phyloP scores from a whole-genome alignment of 768 basidiomycete genomes.

The Rhodotorula toruloides region DNA sequence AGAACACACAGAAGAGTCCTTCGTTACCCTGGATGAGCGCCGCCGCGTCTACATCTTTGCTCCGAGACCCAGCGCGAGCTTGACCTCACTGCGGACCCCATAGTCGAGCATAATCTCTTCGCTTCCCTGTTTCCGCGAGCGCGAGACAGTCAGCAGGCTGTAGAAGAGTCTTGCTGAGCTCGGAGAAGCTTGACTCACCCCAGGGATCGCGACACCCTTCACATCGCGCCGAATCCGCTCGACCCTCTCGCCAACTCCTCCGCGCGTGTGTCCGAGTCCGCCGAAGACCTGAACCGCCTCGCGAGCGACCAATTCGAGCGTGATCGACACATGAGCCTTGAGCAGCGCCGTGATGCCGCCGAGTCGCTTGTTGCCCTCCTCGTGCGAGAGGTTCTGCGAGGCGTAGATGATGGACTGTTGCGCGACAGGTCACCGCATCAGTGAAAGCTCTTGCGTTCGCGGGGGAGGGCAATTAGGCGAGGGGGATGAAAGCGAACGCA shows the following conservation, averaged over 20 bases:
- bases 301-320: conserved; percentile 32
- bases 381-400: conserved; percentile 25
- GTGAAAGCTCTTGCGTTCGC: neutral
- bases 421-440: neutral
- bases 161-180: neutral
- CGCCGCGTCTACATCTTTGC: conserved; percentile 39
- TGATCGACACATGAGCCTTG: conserved; percentile 37
- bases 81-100: conserved; percentile 26
- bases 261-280: conserved; percentile 39
- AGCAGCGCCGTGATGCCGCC: conserved; percentile 42
- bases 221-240: conserved; percentile 39
- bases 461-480: neutral
- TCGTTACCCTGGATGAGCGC: too few species aligned
- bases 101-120: conserved; percentile 39
- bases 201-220: conserved; percentile 38
- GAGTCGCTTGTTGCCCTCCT: conserved; percentile 30
- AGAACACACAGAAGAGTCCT: too few species aligned
- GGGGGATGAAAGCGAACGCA: neutral
- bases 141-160: neutral
- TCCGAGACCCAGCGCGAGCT: conserved; percentile 34
- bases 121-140: conserved; percentile 4
- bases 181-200: neutral
- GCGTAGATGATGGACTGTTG: conserved; percentile 35
- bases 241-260: conserved; percentile 38
- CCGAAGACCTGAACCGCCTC: conserved; percentile 42